Base-by-base conservation (phyloP, 352 stramenopile genomes). In the Aphanomyces cochlioides region DNA sequence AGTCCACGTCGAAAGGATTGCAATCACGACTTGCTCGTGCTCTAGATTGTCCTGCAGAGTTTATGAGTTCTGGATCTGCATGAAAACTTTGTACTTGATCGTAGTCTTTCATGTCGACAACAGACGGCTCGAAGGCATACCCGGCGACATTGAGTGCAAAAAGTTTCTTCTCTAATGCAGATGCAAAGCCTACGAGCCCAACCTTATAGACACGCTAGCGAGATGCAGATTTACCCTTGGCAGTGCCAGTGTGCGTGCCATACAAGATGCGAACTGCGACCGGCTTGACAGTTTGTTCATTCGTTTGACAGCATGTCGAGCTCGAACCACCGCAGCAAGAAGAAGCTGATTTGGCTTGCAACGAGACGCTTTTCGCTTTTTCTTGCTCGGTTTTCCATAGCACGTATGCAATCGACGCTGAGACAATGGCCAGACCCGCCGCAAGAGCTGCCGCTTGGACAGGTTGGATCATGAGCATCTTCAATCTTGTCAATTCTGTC, bases 61-160 rank as follows among this genome's bases (percentile, higher is more conserved):
- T 28, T 7, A 3, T 70, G 37, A 63, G 53, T 67, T 59, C 1
- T 15, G 13, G 17, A 28, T 28, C 28, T 28, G 21, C n/a, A 43
- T 8, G 53, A 17, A 36, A 38, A 0, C 0, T 28, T 19, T 41
- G 38, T 72, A 74, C 69, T 67, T 92, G 87, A 54, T 94, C 87
- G 66, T 93, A 94, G 69, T 95, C 86, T 67, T 93, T 91, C 82
- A 93, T 90, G 79, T 73, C 92, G 66, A 91, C 83, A n/a, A 94
- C 81, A 39, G 78, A 90, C 21, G 81, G 89, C 69, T 92, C 84
- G 73, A 92, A 91, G 68, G 90, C 81, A 74, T 93, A 90, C 48
- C 85, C 85, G 0, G 83, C 73, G 8, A 95, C 79, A 67, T 92
- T 88, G 7, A 93, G 74, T 19, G 87, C 87, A 72, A 95, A 94